These are phyloP conservation scores for Paulinella micropora DNA, from an alignment of 78 protist genomes.

Conservation along the genomic window DNA sequence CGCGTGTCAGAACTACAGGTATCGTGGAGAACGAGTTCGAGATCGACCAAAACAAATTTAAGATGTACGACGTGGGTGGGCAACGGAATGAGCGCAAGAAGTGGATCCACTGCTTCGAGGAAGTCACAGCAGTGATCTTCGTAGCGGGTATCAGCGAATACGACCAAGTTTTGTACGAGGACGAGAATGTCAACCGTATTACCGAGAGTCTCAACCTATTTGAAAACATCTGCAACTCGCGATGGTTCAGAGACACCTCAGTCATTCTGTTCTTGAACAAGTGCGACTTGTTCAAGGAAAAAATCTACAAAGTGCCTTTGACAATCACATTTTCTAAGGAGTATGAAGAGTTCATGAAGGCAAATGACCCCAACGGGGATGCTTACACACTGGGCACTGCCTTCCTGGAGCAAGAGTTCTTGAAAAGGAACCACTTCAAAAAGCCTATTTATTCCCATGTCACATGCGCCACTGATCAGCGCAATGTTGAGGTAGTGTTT, in stretches of 20 bases:
- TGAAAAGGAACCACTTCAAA: neutral
- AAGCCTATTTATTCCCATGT: neutral
- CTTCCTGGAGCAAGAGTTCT: too few species aligned
- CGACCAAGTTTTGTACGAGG: conserved; percentile 55
- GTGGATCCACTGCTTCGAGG: conserved; percentile 90
- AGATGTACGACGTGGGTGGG: conserved; percentile 84
- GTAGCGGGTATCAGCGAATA: conserved; percentile 68
- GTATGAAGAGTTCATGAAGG: neutral
- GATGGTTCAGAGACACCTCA: conserved; percentile 72
- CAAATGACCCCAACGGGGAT: neutral
- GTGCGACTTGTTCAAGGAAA: conserved; percentile 21
- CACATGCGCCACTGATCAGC: conserved; percentile 11
- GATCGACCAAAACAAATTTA: conserved; percentile 35
- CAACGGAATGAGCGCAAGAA: conserved; percentile 74
- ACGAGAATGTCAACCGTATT: conserved; percentile 62
- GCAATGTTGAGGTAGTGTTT: neutral
- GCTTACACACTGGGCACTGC: neutral
- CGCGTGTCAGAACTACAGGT: conserved; percentile 79
- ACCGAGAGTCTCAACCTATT: conserved; percentile 69
- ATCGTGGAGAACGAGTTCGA: conserved; percentile 62
- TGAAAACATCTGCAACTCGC: conserved; percentile 66
- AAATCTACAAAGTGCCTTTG: neutral
- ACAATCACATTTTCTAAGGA: neutral
- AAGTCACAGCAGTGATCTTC: conserved; percentile 78
- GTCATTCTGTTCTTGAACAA: conserved; percentile 86